A percentile compares a stretch with the other conserved stretches of the same genome.
Conservation (phyloP, 768 basidiomycete genomes). For the Pleurotus tuoliensis region DNA sequence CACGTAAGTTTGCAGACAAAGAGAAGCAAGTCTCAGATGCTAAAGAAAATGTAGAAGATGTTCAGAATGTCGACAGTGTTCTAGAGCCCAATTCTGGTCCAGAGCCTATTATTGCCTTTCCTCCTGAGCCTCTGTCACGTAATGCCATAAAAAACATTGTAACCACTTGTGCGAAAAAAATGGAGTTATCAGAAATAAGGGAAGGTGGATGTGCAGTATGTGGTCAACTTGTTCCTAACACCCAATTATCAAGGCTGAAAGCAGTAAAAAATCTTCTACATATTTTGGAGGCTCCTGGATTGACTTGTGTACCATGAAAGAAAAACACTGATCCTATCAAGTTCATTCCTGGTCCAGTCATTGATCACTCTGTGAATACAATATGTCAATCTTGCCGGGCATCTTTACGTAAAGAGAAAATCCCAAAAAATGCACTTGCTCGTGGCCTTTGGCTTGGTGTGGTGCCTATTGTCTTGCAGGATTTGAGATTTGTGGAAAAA, state of each 20-base stretch:
- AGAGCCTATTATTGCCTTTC: neutral
- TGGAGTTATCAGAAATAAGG: neutral
- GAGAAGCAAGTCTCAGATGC: neutral
- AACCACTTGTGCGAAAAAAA: neutral
- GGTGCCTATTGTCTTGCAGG: slow-evolving; percentile 17
- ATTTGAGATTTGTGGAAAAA: slow-evolving; percentile 21
- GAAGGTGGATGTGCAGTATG: slow-evolving; percentile 6
- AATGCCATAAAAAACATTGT: neutral
- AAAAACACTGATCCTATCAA: neutral
- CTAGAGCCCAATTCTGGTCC: no score
- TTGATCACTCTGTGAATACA: neutral
- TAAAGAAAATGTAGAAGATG: neutral
- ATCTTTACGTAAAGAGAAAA: slow-evolving; percentile 8
- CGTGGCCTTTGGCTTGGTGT: slow-evolving; percentile 30
- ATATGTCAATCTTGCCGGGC: slow-evolving; percentile 9
- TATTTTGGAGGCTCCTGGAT: neutral
- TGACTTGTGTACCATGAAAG: neutral
- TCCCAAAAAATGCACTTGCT: slow-evolving; percentile 18
- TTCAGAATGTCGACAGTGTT: no score
- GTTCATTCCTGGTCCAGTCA: neutral
- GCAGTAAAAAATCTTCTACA: neutral
- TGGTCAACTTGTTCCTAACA: neutral
- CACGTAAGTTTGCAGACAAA: neutral
- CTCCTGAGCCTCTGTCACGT: neutral
- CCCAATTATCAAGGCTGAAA: neutral